phyloP scores from a whole-genome alignment of 768 basidiomycete genomes.

The Tulasnella sp. region DNA sequence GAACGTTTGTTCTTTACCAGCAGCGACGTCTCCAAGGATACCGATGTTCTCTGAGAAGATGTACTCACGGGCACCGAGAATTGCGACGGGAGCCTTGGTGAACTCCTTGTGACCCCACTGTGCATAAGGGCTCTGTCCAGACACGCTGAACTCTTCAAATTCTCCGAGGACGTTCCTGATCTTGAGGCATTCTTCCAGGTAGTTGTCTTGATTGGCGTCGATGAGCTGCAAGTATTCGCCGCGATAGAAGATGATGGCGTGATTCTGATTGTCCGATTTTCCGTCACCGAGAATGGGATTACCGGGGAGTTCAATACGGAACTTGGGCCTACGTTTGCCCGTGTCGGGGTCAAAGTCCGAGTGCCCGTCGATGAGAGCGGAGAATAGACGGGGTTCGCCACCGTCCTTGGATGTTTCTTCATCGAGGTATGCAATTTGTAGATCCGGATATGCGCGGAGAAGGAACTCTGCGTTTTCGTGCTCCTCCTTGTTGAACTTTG shows the following conservation, averaged over 20 bases:
- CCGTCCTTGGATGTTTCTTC: slow-evolving; percentile 90
- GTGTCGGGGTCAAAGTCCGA: slow-evolving; percentile 88
- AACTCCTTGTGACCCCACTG: slow-evolving; percentile 85
- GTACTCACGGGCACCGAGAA: slow-evolving; percentile 97
- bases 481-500: slow-evolving; percentile 99
- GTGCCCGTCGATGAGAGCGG: slow-evolving; percentile 93
- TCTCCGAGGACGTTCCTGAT: slow-evolving; percentile 97
- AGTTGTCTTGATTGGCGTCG: slow-evolving; percentile 99
- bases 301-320: slow-evolving; percentile 95
- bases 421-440: slow-evolving; percentile 97
- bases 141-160: slow-evolving; percentile 86
- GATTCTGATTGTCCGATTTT: slow-evolving; percentile 99
- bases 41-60: slow-evolving; percentile 99
- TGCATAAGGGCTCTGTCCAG: slow-evolving; percentile 83
- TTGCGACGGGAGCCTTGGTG: slow-evolving; percentile 81
- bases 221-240: slow-evolving; percentile 99
- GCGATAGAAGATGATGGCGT: slow-evolving; percentile 98
- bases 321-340: slow-evolving; percentile 86
- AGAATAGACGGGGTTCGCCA: slow-evolving; percentile 90
- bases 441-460: slow-evolving; percentile 92
- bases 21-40: slow-evolving; percentile 95
- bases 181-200: slow-evolving; percentile 98
- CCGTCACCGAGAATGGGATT: slow-evolving; percentile 99
- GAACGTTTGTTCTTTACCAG: slow-evolving; percentile 99
- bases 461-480: slow-evolving; percentile 98